phyloP scores from a whole-genome alignment of 1,284 basidiomycete genomes.

The Ustilago loliicola region DNA sequence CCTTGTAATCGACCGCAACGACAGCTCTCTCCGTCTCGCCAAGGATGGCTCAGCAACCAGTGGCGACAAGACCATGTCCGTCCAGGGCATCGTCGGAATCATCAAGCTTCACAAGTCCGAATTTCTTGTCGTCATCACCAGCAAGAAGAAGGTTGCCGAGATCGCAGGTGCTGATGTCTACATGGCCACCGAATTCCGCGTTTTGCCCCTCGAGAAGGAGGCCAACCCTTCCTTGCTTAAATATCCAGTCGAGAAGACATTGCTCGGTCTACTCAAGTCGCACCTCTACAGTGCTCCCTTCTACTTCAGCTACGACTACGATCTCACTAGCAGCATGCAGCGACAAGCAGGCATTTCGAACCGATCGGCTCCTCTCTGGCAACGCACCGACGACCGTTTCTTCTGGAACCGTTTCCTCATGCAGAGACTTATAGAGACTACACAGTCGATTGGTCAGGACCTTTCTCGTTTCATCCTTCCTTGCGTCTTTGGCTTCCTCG shows the following conservation, averaged over 20 bases:
- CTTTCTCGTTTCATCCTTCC: constrained; percentile 87
- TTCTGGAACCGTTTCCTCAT: constrained; percentile 91
- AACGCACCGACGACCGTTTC: constrained; percentile 88
- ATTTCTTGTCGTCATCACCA: constrained; percentile 90
- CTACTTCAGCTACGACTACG: constrained; percentile 91
- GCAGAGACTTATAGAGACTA: constrained; percentile 53
- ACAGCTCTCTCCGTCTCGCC: constrained; percentile 37
- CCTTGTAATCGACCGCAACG: constrained; percentile 45
- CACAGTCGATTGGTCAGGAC: constrained; percentile 74
- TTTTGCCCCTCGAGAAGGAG: constrained; percentile 82
- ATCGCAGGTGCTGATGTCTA: constrained; percentile 88
- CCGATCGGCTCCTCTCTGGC: constrained; percentile 77
- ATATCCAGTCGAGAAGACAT: constrained; percentile 87
- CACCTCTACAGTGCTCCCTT: constrained; percentile 86
- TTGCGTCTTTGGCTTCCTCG: constrained; percentile 76
- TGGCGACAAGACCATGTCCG: constrained; percentile 51
- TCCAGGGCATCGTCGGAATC: constrained; percentile 64
- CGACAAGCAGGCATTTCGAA: constrained; percentile 77
- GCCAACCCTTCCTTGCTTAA: constrained; percentile 77
- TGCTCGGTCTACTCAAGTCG: constrained; percentile 86
- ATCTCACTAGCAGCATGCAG: constrained; percentile 89
- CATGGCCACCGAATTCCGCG: constrained; percentile 89
- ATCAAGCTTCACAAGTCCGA: constrained; percentile 73
- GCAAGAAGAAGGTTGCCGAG: constrained; percentile 82
- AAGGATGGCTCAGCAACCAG: constrained; percentile 21